phyloP scores from a whole-genome alignment of 257 asterid species.

The Solanum dulcamara region DNA sequence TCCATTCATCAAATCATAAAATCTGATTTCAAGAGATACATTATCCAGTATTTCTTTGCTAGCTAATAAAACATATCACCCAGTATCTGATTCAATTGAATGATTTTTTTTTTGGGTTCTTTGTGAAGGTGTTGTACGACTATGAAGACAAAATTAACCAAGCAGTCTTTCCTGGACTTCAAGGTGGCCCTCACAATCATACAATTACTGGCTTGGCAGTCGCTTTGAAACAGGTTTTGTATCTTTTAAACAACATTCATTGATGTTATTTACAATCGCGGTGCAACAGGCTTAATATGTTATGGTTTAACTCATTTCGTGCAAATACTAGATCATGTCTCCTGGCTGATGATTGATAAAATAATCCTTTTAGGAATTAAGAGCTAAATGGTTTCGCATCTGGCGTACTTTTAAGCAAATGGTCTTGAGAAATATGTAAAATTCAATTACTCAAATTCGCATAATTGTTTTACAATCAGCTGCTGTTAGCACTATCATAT shows the following conservation, averaged over 20 bases:
- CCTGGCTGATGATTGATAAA: not conserved
- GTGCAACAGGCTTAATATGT: not conserved
- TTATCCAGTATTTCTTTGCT: not conserved
- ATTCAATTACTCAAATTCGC: not conserved
- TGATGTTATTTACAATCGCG: not conserved
- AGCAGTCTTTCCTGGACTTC: constrained; percentile 98
- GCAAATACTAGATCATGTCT: not conserved
- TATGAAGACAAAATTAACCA: constrained; percentile 86
- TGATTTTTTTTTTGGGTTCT: not conserved
- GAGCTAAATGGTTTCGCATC: not conserved
- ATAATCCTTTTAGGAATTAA: not conserved
- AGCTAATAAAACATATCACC: not conserved
- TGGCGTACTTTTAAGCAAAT: not conserved
- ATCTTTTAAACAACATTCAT: not conserved
- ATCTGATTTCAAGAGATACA: not conserved
- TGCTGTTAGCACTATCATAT: not conserved
- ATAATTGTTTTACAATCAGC: not conserved
- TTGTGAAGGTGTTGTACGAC: constrained; percentile 66
- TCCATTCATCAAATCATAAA: not conserved
- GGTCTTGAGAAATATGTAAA: not conserved
- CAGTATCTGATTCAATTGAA: not conserved
- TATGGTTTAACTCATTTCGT: not conserved
- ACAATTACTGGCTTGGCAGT: constrained; percentile 91
- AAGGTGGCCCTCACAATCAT: constrained; percentile 99
- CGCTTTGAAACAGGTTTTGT: constrained; percentile 72